Base-by-base conservation (phyloP, 2,329 filamentous ascomycete species). In the Dothistroma pini region DNA sequence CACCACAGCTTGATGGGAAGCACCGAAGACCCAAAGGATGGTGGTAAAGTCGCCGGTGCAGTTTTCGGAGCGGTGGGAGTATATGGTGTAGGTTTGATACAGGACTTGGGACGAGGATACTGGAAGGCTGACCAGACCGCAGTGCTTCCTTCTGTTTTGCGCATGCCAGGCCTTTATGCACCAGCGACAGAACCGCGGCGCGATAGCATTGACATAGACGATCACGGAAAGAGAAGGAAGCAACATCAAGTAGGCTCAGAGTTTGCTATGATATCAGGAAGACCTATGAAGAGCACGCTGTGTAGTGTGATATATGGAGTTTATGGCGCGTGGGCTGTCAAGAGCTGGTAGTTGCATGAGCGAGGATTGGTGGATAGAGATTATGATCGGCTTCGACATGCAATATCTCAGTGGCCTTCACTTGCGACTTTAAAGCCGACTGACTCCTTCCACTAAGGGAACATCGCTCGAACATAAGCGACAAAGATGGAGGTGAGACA, bases 71-170 rank as follows among this genome's bases (percentile, higher is more conserved):
- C 93, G 48, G 93, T 97, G 48, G 81, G 91, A 56, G 88, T 97
- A 73, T 97, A 97, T 74, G 85, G 83, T 68, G 93, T 97, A 87
- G 68, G 90, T 86, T 58, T 61, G 54, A 35, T 41, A 47, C 57
- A 55, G 34, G 19, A 60, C 3, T n/a, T 19, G 31, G 35, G 25
- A 48, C 22, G 49, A n/a, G 51, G 48, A 31, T 7, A 29, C 21
- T 35, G 16, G 57, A 34, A 14, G 41, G 2, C 57, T 56, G 48
- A 54, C 29, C 25, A 31, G 1, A 22, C 21, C 54, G 54, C 67
- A 96, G 93, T 87, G 83, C 19, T 97, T 97, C 82, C 84, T 97
- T 59, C 83, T 96, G 55, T 97, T 96, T 79, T 97, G 93, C 78
- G 90, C 89, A 60, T 85, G 93, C 68, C 93, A 97, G 76, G 93